phyloP scores from a whole-genome alignment of 768 basidiomycete genomes.

The Leccinum variicolor region DNA sequence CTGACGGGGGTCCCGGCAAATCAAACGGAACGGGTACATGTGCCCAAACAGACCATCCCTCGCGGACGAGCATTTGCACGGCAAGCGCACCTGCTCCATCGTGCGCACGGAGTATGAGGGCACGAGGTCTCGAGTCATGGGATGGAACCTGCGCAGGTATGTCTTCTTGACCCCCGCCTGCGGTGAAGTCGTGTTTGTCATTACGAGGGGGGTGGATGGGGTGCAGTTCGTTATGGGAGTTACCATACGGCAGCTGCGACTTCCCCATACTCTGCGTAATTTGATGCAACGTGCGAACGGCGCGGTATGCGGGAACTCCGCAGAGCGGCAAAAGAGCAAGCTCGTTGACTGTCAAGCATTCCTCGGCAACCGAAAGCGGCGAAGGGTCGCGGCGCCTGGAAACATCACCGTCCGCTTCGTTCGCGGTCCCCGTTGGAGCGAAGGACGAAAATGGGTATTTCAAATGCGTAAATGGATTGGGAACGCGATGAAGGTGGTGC shows the following conservation, averaged over 20 bases:
- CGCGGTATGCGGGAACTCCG: conserved; percentile 80
- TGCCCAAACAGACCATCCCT: conserved; percentile 73
- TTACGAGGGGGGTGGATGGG: conserved; percentile 25
- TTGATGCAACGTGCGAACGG: conserved; percentile 61
- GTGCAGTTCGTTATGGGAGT: conserved; percentile 27
- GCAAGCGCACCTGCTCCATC: conserved; percentile 75
- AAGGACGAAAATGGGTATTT: conserved; percentile 22
- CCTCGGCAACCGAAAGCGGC: conserved; percentile 5
- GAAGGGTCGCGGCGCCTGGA: conserved; percentile 9
- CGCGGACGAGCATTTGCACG: conserved; percentile 67
- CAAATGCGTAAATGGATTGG: conserved; percentile 50
- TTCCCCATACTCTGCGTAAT: conserved; percentile 27
- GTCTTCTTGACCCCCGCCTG: conserved; percentile 24
- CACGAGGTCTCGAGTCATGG: conserved; percentile 32
- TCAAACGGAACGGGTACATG: conserved; percentile 48
- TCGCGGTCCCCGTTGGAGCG: conserved; percentile 7
- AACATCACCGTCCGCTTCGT: conserved; percentile 7
- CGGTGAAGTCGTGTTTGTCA: conserved; percentile 25
- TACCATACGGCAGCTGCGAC: conserved; percentile 21
- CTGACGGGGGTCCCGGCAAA: conserved; percentile 34
- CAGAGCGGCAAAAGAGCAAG: conserved; percentile 77
- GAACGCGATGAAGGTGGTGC: conserved; percentile 69
- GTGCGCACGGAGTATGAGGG: conserved; percentile 71
- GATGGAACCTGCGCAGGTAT: neutral
- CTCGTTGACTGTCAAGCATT: conserved; percentile 56